phyloP scores from a whole-genome alignment of 306 rosid genomes.

The Amphicarpaea edgeworthii region DNA sequence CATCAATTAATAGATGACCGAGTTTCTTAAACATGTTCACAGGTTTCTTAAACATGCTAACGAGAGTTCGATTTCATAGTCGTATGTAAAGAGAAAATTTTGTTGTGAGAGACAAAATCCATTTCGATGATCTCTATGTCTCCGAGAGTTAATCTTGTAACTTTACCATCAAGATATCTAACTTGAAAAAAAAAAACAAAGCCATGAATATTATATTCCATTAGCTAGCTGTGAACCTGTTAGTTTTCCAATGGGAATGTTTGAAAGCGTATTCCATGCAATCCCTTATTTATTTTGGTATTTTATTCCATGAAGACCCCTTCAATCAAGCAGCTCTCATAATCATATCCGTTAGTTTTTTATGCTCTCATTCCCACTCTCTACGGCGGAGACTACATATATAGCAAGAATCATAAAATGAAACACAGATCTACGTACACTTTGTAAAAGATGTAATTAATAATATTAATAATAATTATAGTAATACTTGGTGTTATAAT shows the following conservation, averaged over 20 bases:
- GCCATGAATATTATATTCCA: neutral
- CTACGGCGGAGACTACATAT: neutral
- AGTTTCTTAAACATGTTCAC: too few relatives aligned
- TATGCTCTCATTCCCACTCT: neutral
- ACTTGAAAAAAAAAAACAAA: too few relatives aligned
- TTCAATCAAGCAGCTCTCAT: conserved; percentile 27
- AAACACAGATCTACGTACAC: neutral
- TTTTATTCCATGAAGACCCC: neutral
- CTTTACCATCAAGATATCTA: too few relatives aligned
- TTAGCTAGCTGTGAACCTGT: conserved; percentile 34
- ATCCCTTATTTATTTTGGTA: neutral
- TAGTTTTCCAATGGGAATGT: conserved; percentile 1
- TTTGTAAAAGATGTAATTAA: neutral
- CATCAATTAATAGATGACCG: too few relatives aligned
- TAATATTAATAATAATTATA: too few relatives aligned
- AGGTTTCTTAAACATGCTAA: too few relatives aligned
- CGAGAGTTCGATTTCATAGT: too few relatives aligned
- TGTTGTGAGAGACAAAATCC: too few relatives aligned
- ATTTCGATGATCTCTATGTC: too few relatives aligned
- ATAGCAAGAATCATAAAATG: neutral
- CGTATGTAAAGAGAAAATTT: too few relatives aligned
- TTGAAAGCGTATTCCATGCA: conserved; percentile 19
- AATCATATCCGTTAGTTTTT: neutral
- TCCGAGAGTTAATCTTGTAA: too few relatives aligned
- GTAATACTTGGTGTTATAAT: neutral